These are phyloP conservation scores for Entonaema liquescens DNA, from an alignment of 495 filamentous ascomycete genomes.

Conservation along the genomic window DNA sequence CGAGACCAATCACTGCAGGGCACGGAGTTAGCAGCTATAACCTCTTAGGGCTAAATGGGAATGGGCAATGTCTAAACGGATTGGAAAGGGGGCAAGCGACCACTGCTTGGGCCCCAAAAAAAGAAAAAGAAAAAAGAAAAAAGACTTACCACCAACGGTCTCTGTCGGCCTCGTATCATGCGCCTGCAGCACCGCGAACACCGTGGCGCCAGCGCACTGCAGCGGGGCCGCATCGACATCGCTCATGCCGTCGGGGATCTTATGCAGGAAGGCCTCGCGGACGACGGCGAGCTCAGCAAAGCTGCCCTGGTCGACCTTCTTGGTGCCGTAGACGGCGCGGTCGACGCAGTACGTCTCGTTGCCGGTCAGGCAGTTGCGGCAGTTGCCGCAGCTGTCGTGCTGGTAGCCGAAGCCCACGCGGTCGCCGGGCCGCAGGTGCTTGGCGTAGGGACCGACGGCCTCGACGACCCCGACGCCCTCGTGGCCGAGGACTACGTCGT, in stretches of 20 bases:
- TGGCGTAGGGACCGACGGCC: constrained; percentile 62
- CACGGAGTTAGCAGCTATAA: constrained; percentile 15
- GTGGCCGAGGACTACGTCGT: constrained; percentile 48
- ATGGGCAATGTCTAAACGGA: too few species aligned
- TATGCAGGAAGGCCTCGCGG: constrained; percentile 48
- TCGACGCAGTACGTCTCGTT: constrained; percentile 43
- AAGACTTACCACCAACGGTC: constrained; percentile 30
- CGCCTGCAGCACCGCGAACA: constrained; percentile 56
- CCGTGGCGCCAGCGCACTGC: constrained; percentile 67
- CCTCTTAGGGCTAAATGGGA: neutral
- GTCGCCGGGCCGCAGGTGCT: constrained; percentile 65
- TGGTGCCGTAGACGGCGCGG: constrained; percentile 27
- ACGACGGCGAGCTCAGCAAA: constrained; percentile 41
- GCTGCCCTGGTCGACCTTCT: constrained; percentile 34
- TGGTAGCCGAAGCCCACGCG: constrained; percentile 67
- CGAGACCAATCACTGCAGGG: constrained; percentile 64
- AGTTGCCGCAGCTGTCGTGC: constrained; percentile 60
- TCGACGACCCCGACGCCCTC: constrained; percentile 65
- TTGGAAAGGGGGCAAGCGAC: neutral
- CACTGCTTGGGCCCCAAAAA: too few species aligned
- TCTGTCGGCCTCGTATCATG: constrained; percentile 18
- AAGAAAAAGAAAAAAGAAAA: neutral
- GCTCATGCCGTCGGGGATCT: constrained; percentile 53
- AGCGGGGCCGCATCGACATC: constrained; percentile 61
- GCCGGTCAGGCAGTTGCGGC: constrained; percentile 44